These are phyloP conservation scores for Thielaviopsis euricoi DNA, from an alignment of 2,329 filamentous ascomycete genomes.

Conservation along the genomic window DNA sequence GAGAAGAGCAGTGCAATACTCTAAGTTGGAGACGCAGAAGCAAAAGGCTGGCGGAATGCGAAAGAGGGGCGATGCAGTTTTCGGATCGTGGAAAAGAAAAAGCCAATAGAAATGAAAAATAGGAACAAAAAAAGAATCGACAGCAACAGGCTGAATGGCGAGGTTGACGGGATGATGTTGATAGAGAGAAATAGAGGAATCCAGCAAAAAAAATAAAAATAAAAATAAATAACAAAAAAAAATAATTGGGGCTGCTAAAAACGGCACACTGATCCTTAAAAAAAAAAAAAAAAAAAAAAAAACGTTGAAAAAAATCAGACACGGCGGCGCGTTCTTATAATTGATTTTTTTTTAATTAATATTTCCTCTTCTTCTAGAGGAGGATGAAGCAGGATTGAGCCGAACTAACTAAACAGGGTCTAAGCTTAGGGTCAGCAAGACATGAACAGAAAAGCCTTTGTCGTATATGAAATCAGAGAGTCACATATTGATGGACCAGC, in stretches of 20 bases:
- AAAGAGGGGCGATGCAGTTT: neutral
- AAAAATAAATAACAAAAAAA: neutral
- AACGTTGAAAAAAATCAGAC: neutral
- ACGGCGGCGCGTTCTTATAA: neutral
- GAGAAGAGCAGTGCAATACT: no score
- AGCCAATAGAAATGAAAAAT: neutral
- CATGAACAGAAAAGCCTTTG: neutral
- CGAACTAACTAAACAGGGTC: slow-evolving; percentile 1
- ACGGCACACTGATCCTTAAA: neutral
- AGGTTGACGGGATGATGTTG: no score
- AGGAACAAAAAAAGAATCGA: no score
- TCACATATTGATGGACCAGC: no score
- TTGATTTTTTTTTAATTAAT: neutral
- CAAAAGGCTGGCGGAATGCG: no score
- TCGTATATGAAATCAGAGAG: neutral
- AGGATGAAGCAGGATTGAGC: neutral
- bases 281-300: neutral
- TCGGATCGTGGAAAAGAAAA: neutral
- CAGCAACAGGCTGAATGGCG: no score
- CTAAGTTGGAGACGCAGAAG: no score
- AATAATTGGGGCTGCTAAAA: neutral
- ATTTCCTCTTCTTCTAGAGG: neutral
- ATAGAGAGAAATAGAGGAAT: no score
- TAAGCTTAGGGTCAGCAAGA: slow-evolving; percentile 3
- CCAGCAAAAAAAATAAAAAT: no score